These are phyloP conservation scores for Papiliotrema flavescens DNA, from an alignment of 1,284 basidiomycete species.

Conservation along the genomic window DNA sequence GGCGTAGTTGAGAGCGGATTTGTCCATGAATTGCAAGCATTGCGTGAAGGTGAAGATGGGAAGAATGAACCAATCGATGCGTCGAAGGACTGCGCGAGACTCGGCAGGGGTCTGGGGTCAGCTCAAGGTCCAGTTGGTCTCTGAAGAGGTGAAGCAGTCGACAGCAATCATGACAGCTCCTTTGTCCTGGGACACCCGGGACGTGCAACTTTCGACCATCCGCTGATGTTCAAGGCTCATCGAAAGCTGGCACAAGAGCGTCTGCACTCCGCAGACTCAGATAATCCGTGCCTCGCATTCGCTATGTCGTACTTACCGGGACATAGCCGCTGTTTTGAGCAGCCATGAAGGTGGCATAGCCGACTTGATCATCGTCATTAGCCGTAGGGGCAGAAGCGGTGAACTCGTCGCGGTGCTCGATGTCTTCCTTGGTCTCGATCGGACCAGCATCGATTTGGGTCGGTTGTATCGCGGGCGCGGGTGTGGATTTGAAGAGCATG, in stretches of 20 bases:
- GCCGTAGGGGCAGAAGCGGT: not conserved
- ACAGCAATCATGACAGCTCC: too few species aligned
- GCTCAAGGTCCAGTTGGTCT: too few species aligned
- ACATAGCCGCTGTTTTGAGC: constrained; percentile 4
- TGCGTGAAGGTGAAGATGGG: constrained; percentile 26
- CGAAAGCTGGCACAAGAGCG: too few species aligned
- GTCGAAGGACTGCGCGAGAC: constrained; percentile 2
- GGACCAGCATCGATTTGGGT: not conserved
- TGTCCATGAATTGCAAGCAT: constrained; percentile 28
- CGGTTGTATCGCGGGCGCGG: not conserved
- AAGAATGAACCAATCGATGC: constrained; percentile 17
- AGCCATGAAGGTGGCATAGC: constrained; percentile 6
- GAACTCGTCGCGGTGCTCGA: not conserved
- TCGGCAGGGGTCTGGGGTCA: constrained; percentile 1
- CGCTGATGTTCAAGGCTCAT: too few species aligned
- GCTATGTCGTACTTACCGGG: constrained; percentile 2
- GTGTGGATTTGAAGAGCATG: not conserved
- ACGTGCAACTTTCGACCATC: too few species aligned
- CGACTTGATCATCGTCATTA: constrained; percentile 9
- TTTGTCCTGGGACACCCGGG: too few species aligned
- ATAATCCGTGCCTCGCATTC: too few species aligned
- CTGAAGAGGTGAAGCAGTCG: too few species aligned
- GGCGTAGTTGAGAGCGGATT: constrained; percentile 29
- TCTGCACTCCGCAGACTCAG: too few species aligned
- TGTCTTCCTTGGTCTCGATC: not conserved